phyloP scores from a whole-genome alignment of 371 early-diverging fungal species.

The Mortierella polycephala region DNA sequence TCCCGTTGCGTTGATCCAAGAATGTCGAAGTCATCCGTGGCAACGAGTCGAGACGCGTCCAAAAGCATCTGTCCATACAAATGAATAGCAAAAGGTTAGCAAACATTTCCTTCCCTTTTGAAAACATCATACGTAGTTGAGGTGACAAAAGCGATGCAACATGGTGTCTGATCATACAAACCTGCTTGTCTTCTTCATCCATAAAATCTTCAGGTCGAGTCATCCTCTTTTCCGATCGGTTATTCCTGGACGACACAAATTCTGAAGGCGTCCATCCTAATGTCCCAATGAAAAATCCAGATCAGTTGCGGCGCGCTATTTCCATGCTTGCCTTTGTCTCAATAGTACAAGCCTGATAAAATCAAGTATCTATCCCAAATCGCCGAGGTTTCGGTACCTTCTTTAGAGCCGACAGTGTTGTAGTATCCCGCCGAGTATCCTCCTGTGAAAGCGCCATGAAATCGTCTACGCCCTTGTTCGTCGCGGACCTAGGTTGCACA shows the following conservation, averaged over 20 bases:
- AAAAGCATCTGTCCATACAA: slow-evolving; percentile 59
- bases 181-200: slow-evolving; percentile 92
- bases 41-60: slow-evolving; percentile 61
- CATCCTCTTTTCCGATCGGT: slow-evolving; percentile 57
- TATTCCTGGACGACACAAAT: slow-evolving; percentile 73
- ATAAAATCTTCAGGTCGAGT: slow-evolving; percentile 85
- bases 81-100: no score
- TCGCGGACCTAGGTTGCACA: slow-evolving; percentile 70
- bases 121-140: no score
- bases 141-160: no score
- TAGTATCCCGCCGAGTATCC: slow-evolving; percentile 95
- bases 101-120: no score
- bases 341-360: background rate
- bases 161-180: slow-evolving; percentile 18
- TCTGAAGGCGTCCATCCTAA: slow-evolving; percentile 83
- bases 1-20: slow-evolving; percentile 74
- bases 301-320: background rate
- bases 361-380: background rate
- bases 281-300: no score
- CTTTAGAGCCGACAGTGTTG: slow-evolving; percentile 95
- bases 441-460: slow-evolving; percentile 96
- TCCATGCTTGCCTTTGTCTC: background rate
- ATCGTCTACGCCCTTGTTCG: slow-evolving; percentile 85
- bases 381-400: slow-evolving; percentile 66
- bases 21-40: slow-evolving; percentile 77